A percentile compares a stretch with the other conserved stretches of the same genome.
Evolutionary conservation across 2,329 filamentous ascomycete genomes (phyloP).

Genomic region (Talaromyces sp.): DNA sequence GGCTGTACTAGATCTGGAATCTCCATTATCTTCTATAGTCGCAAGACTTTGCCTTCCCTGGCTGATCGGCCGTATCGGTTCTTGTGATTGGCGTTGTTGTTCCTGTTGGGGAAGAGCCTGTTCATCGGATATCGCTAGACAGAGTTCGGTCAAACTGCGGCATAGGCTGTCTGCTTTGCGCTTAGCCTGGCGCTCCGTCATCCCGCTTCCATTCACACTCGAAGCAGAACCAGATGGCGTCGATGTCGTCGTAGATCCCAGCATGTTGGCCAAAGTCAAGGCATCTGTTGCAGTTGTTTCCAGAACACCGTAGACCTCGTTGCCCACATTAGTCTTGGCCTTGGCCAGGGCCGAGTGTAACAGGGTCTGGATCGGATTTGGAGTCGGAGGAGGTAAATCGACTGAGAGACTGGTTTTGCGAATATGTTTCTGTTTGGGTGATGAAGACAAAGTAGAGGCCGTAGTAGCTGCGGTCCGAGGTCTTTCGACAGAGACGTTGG

Average conservation of each 20-base stretch:
- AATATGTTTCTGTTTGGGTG: slow-evolving; percentile 75
- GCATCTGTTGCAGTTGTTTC: slow-evolving; percentile 81
- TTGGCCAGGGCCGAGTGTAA: slow-evolving; percentile 77
- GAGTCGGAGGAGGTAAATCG: slow-evolving; percentile 22
- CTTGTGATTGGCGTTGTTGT: slow-evolving; percentile 14
- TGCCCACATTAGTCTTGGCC: slow-evolving; percentile 63
- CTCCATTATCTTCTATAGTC: slow-evolving; percentile 13
- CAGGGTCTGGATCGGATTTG: slow-evolving; percentile 65
- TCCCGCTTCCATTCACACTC: slow-evolving; percentile 32
- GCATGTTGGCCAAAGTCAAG: slow-evolving; percentile 69
- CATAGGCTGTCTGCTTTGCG: slow-evolving; percentile 92
- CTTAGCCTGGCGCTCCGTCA: slow-evolving; percentile 76
- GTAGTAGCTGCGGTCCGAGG: slow-evolving; percentile 89
- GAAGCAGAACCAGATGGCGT: slow-evolving; percentile 56
- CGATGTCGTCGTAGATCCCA: slow-evolving; percentile 45
- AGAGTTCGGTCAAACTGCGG: slow-evolving; percentile 86
- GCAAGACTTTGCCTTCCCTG: slow-evolving; percentile 12
- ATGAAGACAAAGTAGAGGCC: slow-evolving; percentile 83
- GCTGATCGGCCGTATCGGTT: slow-evolving; percentile 21
- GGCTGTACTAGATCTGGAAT: slow-evolving; percentile 23
- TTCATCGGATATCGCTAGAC: slow-evolving; percentile 72
- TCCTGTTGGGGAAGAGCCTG: slow-evolving; percentile 21
- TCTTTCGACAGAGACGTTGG: slow-evolving; percentile 69
- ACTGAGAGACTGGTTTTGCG: slow-evolving; percentile 42
- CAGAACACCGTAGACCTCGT: slow-evolving; percentile 71